Evolutionary conservation across 2,329 filamentous ascomycete genomes (phyloP), one percentile per base, ranked within the genome.

Genomic region (Neofusicoccum kwambonambiense): DNA sequence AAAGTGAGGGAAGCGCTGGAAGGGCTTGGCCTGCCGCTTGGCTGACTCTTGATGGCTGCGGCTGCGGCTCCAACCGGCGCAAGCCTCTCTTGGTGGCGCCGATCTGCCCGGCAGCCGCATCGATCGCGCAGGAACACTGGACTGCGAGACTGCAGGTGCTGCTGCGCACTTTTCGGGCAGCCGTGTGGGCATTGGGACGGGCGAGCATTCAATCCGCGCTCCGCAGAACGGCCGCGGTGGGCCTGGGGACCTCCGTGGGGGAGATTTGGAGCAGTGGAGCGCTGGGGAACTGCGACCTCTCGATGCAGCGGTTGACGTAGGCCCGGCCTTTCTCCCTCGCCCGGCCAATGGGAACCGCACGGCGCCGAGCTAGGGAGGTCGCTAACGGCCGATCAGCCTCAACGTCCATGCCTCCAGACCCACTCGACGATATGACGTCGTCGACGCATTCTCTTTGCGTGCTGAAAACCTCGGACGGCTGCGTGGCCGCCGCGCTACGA

Each of bases 241-340:
- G 45, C 45, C 58, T 62, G 58, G 58, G 45, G 58, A 51, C 47
- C 58, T 51, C 58, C 58, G 35, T 51, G 58, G 58, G 58, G 58
- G 47, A 62, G 45, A 50, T 11, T 62, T n/a, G 58, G 42, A 60
- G 37, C 39, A 27, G 58, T 62, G 58, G 58, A 62, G 45, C 27
- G 34, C 58, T 17, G 58, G 45, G 45, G 45, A 27, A 17, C 17
- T 50, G 58, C 44, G 37, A 41, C 47, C 17, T 62, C 58, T 62
- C n/a, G 37, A 31, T 12, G 22, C 34, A 62, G 37, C 37, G 44
- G 34, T 62, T 62, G 58, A 62, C 58, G 58, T 51, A 62, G 17
- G 44, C 8, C 31, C 31, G 17, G 15, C 15, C 5, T 3, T 27
- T n/a, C 12, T 27, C 9, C 2, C 51, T 3, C 13, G 11, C 17